phyloP scores from a whole-genome alignment of 176 grass and related monocot genomes.

The Triticum urartu region DNA sequence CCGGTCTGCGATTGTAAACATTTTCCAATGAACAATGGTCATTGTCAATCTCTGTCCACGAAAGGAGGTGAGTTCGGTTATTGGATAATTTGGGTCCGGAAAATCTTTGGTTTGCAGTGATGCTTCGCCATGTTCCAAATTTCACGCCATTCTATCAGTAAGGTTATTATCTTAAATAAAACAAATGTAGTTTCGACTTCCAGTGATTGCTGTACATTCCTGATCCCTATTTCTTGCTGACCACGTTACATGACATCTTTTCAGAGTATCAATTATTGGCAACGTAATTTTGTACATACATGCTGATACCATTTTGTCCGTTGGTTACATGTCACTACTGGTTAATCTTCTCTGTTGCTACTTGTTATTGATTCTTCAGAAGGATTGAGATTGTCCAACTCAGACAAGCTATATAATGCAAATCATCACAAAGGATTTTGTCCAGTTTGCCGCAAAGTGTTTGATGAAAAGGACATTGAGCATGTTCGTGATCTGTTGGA shows the following conservation, averaged over 20 bases:
- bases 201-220: neutral
- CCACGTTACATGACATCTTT: neutral
- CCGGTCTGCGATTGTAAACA: no score
- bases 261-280: neutral
- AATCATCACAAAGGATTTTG: slow-evolving; percentile 80
- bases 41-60: neutral
- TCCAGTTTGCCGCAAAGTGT: slow-evolving; percentile 90
- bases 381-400: slow-evolving; percentile 41
- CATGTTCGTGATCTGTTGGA: slow-evolving; percentile 65
- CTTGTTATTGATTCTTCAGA: slow-evolving; percentile 36
- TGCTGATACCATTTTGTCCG: neutral
- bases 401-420: slow-evolving; percentile 39
- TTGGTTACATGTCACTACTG: slow-evolving; percentile 12
- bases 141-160: neutral
- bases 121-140: neutral
- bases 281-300: slow-evolving; percentile 7
- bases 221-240: neutral
- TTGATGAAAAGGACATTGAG: slow-evolving; percentile 90
- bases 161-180: neutral
- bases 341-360: slow-evolving; percentile 30
- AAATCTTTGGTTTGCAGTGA: neutral
- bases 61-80: neutral
- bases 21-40: neutral
- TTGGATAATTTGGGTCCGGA: neutral
- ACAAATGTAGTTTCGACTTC: slow-evolving; percentile 1